Percentiles rank a stretch among this genome's conserved stretches.
phyloP scores from a whole-genome alignment of 1,139 yeast species.

The Saccharomyces pastorianus region DNA sequence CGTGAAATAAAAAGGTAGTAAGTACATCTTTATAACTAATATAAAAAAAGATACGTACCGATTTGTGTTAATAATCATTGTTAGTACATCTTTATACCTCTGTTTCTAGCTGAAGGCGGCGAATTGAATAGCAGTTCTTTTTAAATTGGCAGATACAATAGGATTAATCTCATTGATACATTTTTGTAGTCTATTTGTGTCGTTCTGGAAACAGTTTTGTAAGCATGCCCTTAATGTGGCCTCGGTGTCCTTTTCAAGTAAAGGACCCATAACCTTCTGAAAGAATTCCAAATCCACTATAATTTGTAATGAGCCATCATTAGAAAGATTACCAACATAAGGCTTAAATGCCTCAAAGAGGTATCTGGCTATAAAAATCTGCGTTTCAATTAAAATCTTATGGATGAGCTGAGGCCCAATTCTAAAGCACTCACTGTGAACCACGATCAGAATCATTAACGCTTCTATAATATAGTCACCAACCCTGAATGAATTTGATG shows the following conservation, averaged over 20 bases:
- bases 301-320: slow-evolving; percentile 33
- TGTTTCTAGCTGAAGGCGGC: slow-evolving; percentile 24
- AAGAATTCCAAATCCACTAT: slow-evolving; percentile 36
- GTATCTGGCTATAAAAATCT: slow-evolving; percentile 38
- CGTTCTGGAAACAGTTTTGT: slow-evolving; percentile 31
- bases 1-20: slow-evolving; percentile 11
- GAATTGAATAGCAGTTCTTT: slow-evolving; percentile 29
- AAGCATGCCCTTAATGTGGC: slow-evolving; percentile 28
- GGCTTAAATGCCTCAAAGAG: slow-evolving; percentile 40
- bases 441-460: slow-evolving; percentile 43
- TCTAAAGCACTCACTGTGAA: slow-evolving; percentile 44
- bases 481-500: slow-evolving; percentile 35
- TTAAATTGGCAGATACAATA: slow-evolving; percentile 27
- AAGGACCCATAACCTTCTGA: slow-evolving; percentile 26
- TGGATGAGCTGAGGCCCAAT: slow-evolving; percentile 41
- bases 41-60: background rate
- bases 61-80: background rate
- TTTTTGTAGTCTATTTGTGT: slow-evolving; percentile 22
- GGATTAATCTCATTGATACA: slow-evolving; percentile 29
- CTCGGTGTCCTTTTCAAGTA: slow-evolving; percentile 28
- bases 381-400: slow-evolving; percentile 40
- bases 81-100: background rate
- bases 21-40: background rate
- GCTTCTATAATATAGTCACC: slow-evolving; percentile 45
- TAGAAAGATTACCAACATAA: slow-evolving; percentile 29